A percentile compares a stretch with the other conserved stretches of the same genome.
phyloP scores from a whole-genome alignment of 2,329 filamentous ascomycete genomes.

The Chrysosporium keratinophilum region DNA sequence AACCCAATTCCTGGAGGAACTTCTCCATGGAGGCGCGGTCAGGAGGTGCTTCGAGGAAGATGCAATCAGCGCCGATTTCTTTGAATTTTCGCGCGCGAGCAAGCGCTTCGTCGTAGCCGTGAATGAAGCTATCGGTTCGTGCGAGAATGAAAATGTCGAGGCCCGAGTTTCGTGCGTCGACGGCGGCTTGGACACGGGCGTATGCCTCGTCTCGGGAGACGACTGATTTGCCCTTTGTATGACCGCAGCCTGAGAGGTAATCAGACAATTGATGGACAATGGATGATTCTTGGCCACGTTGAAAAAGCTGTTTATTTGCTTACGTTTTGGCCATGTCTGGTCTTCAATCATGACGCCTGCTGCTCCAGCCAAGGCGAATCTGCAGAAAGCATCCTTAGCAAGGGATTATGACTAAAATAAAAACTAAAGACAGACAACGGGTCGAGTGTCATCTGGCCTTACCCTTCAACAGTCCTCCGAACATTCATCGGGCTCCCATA shows the following conservation, averaged over 20 bases:
- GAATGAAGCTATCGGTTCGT: conserved; percentile 36
- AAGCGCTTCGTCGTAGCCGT: conserved; percentile 39
- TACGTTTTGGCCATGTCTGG: conserved; percentile 42
- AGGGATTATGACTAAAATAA: neutral
- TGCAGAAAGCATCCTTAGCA: neutral
- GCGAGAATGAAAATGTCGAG: conserved; percentile 40
- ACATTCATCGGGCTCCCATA: conserved; percentile 43
- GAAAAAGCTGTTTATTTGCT: conserved; percentile 11
- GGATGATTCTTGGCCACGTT: neutral
- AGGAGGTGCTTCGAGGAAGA: conserved; percentile 40
- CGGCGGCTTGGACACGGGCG: conserved; percentile 39
- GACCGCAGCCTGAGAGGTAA: conserved; percentile 31
- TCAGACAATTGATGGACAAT: neutral
- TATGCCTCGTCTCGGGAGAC: conserved; percentile 39
- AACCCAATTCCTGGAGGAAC: conserved; percentile 29
- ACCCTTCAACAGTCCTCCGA: conserved; percentile 37
- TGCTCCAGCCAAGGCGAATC: conserved; percentile 30
- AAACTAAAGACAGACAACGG: too few species aligned
- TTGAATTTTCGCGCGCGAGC: conserved; percentile 34
- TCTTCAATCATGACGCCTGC: conserved; percentile 39
- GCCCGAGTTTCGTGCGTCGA: conserved; percentile 38
- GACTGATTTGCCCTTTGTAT: conserved; percentile 40
- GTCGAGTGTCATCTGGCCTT: conserved; percentile 14
- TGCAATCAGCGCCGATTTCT: conserved; percentile 37
- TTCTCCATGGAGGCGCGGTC: conserved; percentile 36